phyloP scores from a whole-genome alignment of 73 alveolate genomes.

The Breviolum minutum region DNA sequence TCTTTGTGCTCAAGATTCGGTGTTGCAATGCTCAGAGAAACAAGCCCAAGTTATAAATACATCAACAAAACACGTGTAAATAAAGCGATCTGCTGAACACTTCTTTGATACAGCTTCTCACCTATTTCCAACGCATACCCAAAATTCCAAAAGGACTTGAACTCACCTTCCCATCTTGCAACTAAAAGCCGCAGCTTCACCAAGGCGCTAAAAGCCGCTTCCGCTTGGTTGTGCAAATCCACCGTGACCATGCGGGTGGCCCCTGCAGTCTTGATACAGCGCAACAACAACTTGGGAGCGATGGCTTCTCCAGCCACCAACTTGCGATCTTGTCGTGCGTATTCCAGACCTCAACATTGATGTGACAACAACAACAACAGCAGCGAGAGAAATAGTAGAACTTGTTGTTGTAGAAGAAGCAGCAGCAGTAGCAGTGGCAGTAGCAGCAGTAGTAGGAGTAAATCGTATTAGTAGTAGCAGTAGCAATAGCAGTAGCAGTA shows the following conservation, averaged over 20 bases:
- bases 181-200: neutral
- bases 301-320: conserved; percentile 94
- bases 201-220: conserved; percentile 15
- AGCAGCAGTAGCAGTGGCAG: neutral
- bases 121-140: neutral
- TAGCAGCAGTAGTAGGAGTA: neutral
- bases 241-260: conserved; percentile 66
- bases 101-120: no score
- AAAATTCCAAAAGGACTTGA: neutral
- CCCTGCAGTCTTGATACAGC: conserved; percentile 83
- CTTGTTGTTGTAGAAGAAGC: neutral
- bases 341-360: neutral
- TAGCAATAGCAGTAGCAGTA: neutral
- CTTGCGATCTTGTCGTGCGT: conserved; percentile 76
- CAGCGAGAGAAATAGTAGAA: neutral
- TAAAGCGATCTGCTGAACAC: no score
- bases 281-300: conserved; percentile 84
- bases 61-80: no score
- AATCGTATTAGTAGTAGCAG: neutral
- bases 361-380: neutral
- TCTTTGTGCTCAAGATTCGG: no score
- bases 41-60: no score
- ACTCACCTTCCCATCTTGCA: neutral
- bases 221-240: conserved; percentile 64
- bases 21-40: no score